Evolutionary conservation across 371 early-diverging fungal species (phyloP), one percentile per base, ranked within the genome.

Genomic region (Mucor racemosus): DNA sequence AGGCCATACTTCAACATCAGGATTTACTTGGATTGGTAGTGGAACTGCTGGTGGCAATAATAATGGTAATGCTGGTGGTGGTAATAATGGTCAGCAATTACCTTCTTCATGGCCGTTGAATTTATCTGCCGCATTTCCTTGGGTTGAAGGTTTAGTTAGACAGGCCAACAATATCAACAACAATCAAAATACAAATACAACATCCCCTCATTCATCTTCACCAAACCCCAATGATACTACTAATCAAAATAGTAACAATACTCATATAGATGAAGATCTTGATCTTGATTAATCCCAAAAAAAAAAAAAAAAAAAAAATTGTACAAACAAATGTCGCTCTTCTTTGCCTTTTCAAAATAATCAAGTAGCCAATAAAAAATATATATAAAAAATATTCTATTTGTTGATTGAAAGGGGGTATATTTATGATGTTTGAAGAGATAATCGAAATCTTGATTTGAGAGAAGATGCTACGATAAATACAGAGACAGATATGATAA

Each of bases 401-500:
- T 53, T 26, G 14, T 21, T 35, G 13, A 58, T 9, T 4, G 13
- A 36, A 5, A 62, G 40, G 56, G 64, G 56, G 41, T 50, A 42
- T 60, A 60, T 33, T n/a, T 44, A 50, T 50, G 17, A 34, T 46
- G n/a, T 19, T 34, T 48, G 50, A 26, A 50, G 62, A 39, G 42
- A n/a, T 7, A 72, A 48, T 42, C 64, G 64, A 36, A 69, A 74
- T 48, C 66, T 75, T 21, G 76, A 67, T 65, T 69, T 77, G 13
- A 82, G 64, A n/a, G 75, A 68, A 8, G 50, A 5, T 19, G 71
- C 48, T 8, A 80, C 76, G 17, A 80, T 66, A 14, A 59, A 60
- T 2, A 62, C 50, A 15, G 88, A 87, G 0, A 84, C 66, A 13
- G 62, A 58, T 36, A 87, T 60, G 7, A 87, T 78, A 3, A 58